Percentiles rank a stretch among this genome's conserved stretches.
Conservation (phyloP, 306 rosid genomes). For the Medicago lupulina region DNA sequence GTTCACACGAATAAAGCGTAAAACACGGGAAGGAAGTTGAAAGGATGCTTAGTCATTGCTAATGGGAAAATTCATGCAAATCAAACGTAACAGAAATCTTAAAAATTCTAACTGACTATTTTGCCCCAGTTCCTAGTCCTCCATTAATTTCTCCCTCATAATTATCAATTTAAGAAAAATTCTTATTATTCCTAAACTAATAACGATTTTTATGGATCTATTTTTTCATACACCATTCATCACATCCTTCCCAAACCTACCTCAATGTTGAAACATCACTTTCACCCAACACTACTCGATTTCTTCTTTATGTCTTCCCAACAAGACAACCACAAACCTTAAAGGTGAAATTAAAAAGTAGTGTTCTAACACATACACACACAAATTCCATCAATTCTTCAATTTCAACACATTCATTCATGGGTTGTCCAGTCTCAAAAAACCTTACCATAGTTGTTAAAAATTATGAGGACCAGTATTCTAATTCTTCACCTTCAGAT, state of each 20-base stretch:
- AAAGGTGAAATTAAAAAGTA: no score
- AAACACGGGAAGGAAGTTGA: no score
- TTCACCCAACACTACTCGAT: conserved; percentile 39
- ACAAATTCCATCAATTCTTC: no score
- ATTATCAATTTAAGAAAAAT: conserved; percentile 18
- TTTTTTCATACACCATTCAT: conserved; percentile 34
- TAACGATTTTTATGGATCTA: conserved; percentile 21
- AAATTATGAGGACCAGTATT: conserved; percentile 36
- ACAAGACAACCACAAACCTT: no score
- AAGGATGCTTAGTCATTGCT: no score
- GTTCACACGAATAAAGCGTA: no score
- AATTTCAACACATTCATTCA: conserved; percentile 48
- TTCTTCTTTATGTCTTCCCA: conserved; percentile 20
- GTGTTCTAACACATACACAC: no score
- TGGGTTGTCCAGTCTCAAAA: conserved; percentile 91
- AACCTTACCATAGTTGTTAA: conserved; percentile 50
- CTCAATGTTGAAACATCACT: conserved; percentile 49
- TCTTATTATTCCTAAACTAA: conserved; percentile 28
- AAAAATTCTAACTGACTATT: neutral
- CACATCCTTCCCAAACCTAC: conserved; percentile 44
- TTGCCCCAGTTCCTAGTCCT: neutral
- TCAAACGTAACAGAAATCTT: no score
- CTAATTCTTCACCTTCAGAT: conserved; percentile 45
- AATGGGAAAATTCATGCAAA: no score
- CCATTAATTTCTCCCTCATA: conserved; percentile 5